Evolutionary conservation across 139 green algal species (phyloP), one percentile per base, ranked within the genome.

Genomic region (Micromonas commoda): DNA sequence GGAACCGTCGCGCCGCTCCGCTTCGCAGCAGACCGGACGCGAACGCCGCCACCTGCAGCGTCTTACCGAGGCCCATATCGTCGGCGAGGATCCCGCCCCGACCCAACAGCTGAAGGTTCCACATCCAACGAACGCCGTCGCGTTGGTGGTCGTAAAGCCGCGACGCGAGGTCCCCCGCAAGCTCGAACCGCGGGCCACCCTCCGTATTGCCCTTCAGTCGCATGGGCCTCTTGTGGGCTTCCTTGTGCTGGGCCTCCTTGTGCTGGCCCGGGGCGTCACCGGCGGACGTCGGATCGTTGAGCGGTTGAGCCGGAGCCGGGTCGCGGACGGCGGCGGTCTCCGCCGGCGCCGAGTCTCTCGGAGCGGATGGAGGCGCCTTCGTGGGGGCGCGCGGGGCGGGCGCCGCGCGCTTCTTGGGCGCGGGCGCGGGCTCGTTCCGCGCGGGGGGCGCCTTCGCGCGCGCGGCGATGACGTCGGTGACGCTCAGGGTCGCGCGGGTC

Each of bases 41-140:
- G 78, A 96, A 97, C 5, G 91, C 91, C 0, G 83, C 77, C 73
- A 73, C 61, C 9, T 73, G 63, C 21, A 80, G 23, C 34, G 75
- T 80, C 37, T 80, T 80, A 23, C 84, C 88, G n/a, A 90, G 77
- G 3, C 84, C 88, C 87, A 92, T 93, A 80, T 93, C 89, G 66
- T 92, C 86, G 5, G 83, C 90, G 2, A 97, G 84, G 29, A 97
- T 96, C 71, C 93, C 93, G 0, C 91, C 93, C 0, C 28, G 68
- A 39, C 66, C 64, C 63, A 61, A 74, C 24, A 64, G 63, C 35
- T 90, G 84, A 16, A 95, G 80, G 35, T 79, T 81, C 82, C 85
- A 91, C 82, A 97, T 80, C 93, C 93, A 97, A 39, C 79, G 74
- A 1, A 97, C 81, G 2, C 92, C 92, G 9, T 92, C 77, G 13